phyloP scores from a whole-genome alignment of 2,329 filamentous ascomycete species.

The Bipolaris victoriae region DNA sequence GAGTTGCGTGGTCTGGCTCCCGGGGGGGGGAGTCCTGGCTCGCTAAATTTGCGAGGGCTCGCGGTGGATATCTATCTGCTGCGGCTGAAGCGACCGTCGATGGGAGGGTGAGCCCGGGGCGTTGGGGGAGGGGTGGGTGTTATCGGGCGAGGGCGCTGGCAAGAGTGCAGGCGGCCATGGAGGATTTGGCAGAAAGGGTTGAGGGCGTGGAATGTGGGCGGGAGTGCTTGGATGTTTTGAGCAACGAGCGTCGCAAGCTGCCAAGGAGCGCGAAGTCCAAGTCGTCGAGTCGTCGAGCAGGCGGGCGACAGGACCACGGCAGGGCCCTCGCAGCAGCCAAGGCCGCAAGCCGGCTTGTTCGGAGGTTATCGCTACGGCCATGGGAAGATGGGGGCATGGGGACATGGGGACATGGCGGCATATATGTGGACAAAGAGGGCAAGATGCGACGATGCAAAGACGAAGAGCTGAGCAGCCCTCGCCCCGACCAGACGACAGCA shows the following conservation, averaged over 20 bases:
- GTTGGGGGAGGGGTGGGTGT: too few relatives aligned
- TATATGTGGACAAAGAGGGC: not conserved
- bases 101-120: too few relatives aligned
- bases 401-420: not conserved
- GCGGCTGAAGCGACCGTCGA: constrained; percentile 14
- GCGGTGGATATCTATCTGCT: not conserved
- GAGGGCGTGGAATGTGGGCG: constrained; percentile 7
- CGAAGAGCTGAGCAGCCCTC: too few relatives aligned
- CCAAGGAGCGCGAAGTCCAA: constrained; percentile 27
- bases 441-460: too few relatives aligned
- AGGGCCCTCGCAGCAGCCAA: constrained; percentile 8
- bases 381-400: not conserved
- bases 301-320: constrained; percentile 22
- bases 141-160: not conserved
- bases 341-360: constrained; percentile 6
- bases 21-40: not conserved
- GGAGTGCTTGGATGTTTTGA: constrained; percentile 11
- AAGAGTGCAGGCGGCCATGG: constrained; percentile 5
- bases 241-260: constrained; percentile 28
- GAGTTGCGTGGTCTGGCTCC: not conserved
- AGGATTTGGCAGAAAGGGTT: not conserved
- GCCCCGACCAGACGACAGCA: too few relatives aligned
- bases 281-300: constrained; percentile 18
- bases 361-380: constrained; percentile 1
- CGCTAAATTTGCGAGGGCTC: constrained; percentile 3